These are phyloP conservation scores for Phytophthora sp. DNA, from an alignment of 352 stramenopile genomes.

Conservation along the genomic window DNA sequence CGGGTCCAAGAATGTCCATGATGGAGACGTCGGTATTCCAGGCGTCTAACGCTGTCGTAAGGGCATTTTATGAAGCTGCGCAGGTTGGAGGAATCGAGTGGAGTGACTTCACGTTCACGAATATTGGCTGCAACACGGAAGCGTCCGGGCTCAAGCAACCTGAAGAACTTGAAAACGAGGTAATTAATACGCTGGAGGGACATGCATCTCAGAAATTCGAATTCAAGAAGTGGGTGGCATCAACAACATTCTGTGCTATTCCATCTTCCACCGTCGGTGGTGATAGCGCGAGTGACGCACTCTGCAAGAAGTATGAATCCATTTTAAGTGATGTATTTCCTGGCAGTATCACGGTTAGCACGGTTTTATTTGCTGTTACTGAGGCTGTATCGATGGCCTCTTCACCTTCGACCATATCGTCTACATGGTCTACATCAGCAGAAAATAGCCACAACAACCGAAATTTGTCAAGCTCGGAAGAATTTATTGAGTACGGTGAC, in stretches of 20 bases:
- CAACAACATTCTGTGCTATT: slow-evolving; percentile 46
- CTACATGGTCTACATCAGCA: background rate
- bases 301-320: slow-evolving; percentile 36
- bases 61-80: slow-evolving; percentile 44
- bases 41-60: slow-evolving; percentile 43
- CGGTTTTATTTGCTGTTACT: slow-evolving; percentile 57
- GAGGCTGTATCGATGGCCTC: slow-evolving; percentile 40
- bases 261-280: slow-evolving; percentile 15
- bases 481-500: slow-evolving; percentile 63
- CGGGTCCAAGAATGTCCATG: background rate
- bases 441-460: background rate
- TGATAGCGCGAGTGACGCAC: background rate
- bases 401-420: background rate
- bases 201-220: slow-evolving; percentile 53
- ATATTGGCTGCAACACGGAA: slow-evolving; percentile 40
- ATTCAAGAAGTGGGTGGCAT: slow-evolving; percentile 71
- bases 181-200: slow-evolving; percentile 37
- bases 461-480: slow-evolving; percentile 26
- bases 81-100: slow-evolving; percentile 62
- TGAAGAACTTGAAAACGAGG: slow-evolving; percentile 40
- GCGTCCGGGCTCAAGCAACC: slow-evolving; percentile 19
- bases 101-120: slow-evolving; percentile 79
- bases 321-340: slow-evolving; percentile 45
- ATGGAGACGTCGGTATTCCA: slow-evolving; percentile 45
- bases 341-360: slow-evolving; percentile 56